These are phyloP conservation scores for Physcomitrellopsis africana DNA, from an alignment of 225 moss, liverwort and hornwort genomes.

Conservation along the genomic window DNA sequence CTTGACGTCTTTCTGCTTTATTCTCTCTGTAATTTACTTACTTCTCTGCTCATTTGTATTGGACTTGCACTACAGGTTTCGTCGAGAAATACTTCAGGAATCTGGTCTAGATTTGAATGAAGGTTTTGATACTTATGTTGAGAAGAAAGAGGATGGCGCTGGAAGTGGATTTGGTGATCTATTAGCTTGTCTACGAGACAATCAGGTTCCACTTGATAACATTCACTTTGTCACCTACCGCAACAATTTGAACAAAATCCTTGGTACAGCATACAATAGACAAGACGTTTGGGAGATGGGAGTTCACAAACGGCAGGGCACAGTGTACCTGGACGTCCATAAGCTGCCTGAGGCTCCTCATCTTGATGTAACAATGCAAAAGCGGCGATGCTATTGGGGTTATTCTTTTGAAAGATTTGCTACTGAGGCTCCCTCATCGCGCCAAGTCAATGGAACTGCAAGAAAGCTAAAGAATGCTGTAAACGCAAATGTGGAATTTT, in stretches of 20 bases:
- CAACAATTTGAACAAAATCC: slow-evolving; percentile 99
- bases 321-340: slow-evolving; percentile 85
- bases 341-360: slow-evolving; percentile 81
- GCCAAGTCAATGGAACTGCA: slow-evolving; percentile 49
- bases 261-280: slow-evolving; percentile 94
- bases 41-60: slow-evolving; percentile 21
- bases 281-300: slow-evolving; percentile 97
- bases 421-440: slow-evolving; percentile 62
- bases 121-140: slow-evolving; percentile 89
- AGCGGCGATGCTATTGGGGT: slow-evolving; percentile 90
- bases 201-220: slow-evolving; percentile 83
- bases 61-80: slow-evolving; percentile 67
- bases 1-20: neutral
- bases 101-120: slow-evolving; percentile 82
- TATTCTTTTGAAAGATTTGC: slow-evolving; percentile 91
- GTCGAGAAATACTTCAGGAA: slow-evolving; percentile 70
- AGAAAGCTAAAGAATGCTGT: slow-evolving; percentile 51
- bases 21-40: neutral
- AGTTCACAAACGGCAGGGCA: slow-evolving; percentile 84
- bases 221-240: slow-evolving; percentile 99
- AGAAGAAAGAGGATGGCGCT: slow-evolving; percentile 85
- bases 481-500: slow-evolving; percentile 95
- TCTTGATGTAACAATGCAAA: slow-evolving; percentile 77
- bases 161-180: slow-evolving; percentile 87
- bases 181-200: slow-evolving; percentile 87